phyloP scores from a whole-genome alignment of 2,329 filamentous ascomycete species.

The Microcyclosporella mali region DNA sequence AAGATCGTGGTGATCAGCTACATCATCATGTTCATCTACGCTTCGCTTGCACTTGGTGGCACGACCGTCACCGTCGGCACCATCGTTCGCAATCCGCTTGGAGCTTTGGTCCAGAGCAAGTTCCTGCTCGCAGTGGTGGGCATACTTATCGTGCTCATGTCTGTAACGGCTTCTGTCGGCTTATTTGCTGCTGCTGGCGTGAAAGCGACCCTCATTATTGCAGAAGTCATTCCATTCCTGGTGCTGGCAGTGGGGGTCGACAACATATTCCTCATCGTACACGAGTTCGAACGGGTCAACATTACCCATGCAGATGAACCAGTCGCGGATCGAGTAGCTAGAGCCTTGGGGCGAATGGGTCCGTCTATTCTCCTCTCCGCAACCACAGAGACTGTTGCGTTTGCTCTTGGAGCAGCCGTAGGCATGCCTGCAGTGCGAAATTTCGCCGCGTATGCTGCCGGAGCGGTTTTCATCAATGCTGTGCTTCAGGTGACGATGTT shows the following conservation, averaged over 20 bases:
- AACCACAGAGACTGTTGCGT: conserved; percentile 88
- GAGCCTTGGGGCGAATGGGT: conserved; percentile 90
- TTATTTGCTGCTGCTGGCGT: conserved; percentile 87
- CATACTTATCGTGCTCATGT: conserved; percentile 95
- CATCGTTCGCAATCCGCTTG: conserved; percentile 72
- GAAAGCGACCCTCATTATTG: conserved; percentile 94
- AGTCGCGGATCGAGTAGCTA: conserved; percentile 78
- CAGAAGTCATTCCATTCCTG: conserved; percentile 96
- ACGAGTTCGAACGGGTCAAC: conserved; percentile 95
- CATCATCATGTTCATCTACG: conserved; percentile 97
- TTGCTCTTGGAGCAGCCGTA: conserved; percentile 85
- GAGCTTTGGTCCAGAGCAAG: conserved; percentile 88
- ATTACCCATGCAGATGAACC: conserved; percentile 81
- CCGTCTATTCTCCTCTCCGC: conserved; percentile 94
- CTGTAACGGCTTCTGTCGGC: conserved; percentile 89
- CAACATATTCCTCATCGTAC: conserved; percentile 97
- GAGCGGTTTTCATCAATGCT: conserved; percentile 94
- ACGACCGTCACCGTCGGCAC: conserved; percentile 73
- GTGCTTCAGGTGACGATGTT: conserved; percentile 97
- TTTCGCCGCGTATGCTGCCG: conserved; percentile 93
- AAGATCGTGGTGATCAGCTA: conserved; percentile 97
- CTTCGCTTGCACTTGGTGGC: conserved; percentile 84
- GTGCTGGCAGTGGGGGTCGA: conserved; percentile 95
- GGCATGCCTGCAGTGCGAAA: conserved; percentile 98
- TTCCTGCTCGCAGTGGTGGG: conserved; percentile 92